A percentile compares a stretch with the other conserved stretches of the same genome.
phyloP scores from a whole-genome alignment of 805 yeast species.

The Candida broadrunensis region DNA sequence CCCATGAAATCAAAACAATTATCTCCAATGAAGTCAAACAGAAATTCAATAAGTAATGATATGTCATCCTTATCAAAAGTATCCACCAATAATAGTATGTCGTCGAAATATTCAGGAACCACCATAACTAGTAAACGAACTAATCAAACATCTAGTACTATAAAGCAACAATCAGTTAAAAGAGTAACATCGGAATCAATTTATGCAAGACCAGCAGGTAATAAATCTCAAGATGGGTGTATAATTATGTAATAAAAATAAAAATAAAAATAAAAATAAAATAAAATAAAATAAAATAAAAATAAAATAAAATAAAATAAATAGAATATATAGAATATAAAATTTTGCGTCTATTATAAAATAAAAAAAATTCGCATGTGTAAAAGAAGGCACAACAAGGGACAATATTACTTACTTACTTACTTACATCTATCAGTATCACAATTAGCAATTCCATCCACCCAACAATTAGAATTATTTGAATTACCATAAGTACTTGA shows the following conservation, averaged over 20 bases:
- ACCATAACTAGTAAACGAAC: too few relatives aligned
- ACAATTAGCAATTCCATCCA: constrained; percentile 30
- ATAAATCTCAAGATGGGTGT: background rate
- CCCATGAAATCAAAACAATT: too few relatives aligned
- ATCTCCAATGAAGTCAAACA: too few relatives aligned
- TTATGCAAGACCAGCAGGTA: background rate
- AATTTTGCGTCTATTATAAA: too few relatives aligned
- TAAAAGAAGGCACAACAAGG: too few relatives aligned
- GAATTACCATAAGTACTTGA: constrained; percentile 30
- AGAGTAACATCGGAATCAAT: background rate
- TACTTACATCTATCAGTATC: constrained; percentile 15
- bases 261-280: background rate
- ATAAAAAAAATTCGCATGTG: too few relatives aligned
- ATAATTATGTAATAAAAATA: constrained; percentile 3
- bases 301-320: too few relatives aligned
- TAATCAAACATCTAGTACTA: too few relatives aligned
- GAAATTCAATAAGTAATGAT: background rate
- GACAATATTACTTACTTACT: background rate
- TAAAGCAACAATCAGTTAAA: too few relatives aligned
- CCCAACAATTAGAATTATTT: constrained; percentile 22
- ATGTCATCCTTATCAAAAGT: background rate
- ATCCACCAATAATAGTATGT: background rate
- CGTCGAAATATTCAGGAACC: background rate
- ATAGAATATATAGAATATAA: too few relatives aligned
- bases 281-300: too few relatives aligned